These are phyloP conservation scores for Monilinia laxa DNA, from an alignment of 2,329 filamentous ascomycete species.

Conservation along the genomic window DNA sequence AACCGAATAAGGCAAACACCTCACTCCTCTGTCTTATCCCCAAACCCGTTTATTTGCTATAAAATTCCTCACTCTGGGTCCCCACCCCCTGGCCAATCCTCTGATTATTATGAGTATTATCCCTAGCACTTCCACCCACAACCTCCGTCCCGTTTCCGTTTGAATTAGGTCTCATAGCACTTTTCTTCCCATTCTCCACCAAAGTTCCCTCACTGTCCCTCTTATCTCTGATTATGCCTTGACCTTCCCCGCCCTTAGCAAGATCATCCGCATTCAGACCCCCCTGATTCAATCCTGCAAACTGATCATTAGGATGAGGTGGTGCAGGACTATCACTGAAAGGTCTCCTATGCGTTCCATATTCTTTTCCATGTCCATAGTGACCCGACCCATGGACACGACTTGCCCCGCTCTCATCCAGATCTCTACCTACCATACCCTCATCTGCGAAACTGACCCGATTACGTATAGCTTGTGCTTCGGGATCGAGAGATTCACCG, in stretches of 20 bases:
- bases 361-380: not conserved
- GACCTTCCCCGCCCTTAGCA: not conserved
- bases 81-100: not conserved
- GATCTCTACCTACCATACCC: constrained; percentile 1
- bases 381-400: not conserved
- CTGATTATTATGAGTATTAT: constrained; percentile 6
- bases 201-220: constrained; percentile 4
- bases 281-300: constrained; percentile 9
- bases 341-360: constrained; percentile 18
- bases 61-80: not conserved
- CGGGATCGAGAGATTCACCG: not conserved
- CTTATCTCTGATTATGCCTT: not conserved
- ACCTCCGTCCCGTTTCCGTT: no score
- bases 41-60: not conserved
- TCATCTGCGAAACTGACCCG: not conserved
- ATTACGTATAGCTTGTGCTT: not conserved
- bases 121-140: not conserved
- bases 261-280: constrained; percentile 15
- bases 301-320: constrained; percentile 34
- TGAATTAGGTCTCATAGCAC: not conserved
- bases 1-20: not conserved
- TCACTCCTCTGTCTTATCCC: no score
- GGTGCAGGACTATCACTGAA: constrained; percentile 29
- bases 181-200: constrained; percentile 7
- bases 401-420: not conserved